Base-by-base conservation (phyloP, 2,329 filamentous ascomycete genomes). In the Scedosporium boydii region DNA sequence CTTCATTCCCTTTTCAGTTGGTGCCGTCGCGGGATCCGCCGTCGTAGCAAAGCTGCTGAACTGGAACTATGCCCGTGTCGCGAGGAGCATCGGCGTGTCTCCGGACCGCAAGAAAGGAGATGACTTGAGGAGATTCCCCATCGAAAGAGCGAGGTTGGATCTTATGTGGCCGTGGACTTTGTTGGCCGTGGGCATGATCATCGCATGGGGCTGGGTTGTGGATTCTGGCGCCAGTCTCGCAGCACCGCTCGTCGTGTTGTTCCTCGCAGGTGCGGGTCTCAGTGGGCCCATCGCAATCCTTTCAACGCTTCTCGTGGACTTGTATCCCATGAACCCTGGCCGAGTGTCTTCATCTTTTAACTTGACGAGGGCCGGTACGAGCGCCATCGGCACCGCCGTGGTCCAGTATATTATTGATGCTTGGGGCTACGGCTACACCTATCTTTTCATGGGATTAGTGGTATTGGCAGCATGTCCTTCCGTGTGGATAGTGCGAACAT, bases 41-140 rank as follows among this genome's bases (percentile, higher is more conserved):
- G 68, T 76, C 2, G 75, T 76, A 2, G 86, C 88, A 0, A 77
- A 78, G 2, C 66, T 85, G 1, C 79, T 90, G 42, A 88, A 91
- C 70, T 81, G 80, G 74, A 90, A 89, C 70, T 92, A 86, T 70
- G 78, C 80, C 1, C 82, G 87, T 1, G 80, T 87, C 63, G 86
- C 87, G 12, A 70, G 72, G 9, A 76, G 73, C 4, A 71, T 83
- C 0, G 82, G 82, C 9, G 73, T 88, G 9, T 69, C 77, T 0
- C 78, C 87, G 61, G 80, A 80, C 62, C 79, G 78, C 66, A 81
- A 76, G 58, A 80, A 81, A 9, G 80, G 81, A 65, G 75, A 76
- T 38, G 78, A 83, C 64, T 70, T 84, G 12, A 67, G 72, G 0
- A 65, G 71, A 0, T 83, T 84, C 42, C 80, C 82, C 1, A 78